Evolutionary conservation across 108 stramenopile species (phyloP).

Genomic region (Aureococcus anophagefferens): DNA sequence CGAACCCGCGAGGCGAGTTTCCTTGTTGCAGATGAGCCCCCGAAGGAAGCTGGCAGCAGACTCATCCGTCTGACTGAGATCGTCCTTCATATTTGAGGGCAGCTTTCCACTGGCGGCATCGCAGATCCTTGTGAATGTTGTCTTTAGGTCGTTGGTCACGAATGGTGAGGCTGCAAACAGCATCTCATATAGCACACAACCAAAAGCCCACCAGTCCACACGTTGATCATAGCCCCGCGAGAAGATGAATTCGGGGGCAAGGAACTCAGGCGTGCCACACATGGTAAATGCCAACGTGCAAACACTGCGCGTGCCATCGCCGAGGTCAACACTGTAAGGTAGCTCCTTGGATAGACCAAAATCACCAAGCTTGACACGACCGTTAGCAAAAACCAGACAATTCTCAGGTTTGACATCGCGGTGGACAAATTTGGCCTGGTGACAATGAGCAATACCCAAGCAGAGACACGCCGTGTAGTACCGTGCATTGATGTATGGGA

Average conservation of each 20-base stretch:
- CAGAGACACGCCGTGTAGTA: constrained; percentile 57
- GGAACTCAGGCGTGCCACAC: constrained; percentile 63
- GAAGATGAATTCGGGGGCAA: constrained; percentile 63
- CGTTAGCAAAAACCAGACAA: constrained; percentile 45
- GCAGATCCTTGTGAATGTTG: constrained; percentile 38
- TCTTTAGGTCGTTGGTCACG: constrained; percentile 42
- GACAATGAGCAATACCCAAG: constrained; percentile 52
- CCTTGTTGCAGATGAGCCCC: no score
- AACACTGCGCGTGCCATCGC: constrained; percentile 34
- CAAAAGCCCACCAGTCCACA: constrained; percentile 64
- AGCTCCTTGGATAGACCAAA: constrained; percentile 50
- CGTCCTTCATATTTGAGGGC: no score
- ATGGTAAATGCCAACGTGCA: constrained; percentile 49
- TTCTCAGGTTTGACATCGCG: constrained; percentile 59
- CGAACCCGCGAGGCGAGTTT: no score
- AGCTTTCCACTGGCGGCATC: no score
- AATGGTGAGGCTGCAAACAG: constrained; percentile 55
- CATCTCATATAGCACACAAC: constrained; percentile 58
- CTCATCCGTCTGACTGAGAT: no score
- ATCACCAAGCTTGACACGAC: constrained; percentile 53
- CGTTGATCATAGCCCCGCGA: constrained; percentile 52
- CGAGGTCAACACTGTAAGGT: constrained; percentile 35
- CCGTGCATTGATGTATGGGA: constrained; percentile 27
- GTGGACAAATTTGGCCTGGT: constrained; percentile 49
- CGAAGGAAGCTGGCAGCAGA: no score